These are phyloP conservation scores for Nemania sp. DNA, from an alignment of 2,329 filamentous ascomycete species.

Conservation along the genomic window DNA sequence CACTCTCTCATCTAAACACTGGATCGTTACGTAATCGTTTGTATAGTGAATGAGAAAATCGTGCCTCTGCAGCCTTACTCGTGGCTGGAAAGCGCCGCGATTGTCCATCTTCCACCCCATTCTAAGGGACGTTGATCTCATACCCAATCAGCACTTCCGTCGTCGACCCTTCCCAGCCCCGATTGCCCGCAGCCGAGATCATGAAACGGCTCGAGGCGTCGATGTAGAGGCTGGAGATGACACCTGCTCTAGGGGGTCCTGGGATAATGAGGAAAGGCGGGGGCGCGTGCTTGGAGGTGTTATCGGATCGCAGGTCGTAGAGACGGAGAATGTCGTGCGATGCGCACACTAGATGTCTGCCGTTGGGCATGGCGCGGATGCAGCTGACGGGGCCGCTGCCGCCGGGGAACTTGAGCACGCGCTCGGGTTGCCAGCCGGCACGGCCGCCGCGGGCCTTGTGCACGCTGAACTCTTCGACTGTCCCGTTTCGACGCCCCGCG, in stretches of 20 bases:
- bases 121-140: conserved; percentile 74
- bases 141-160: conserved; percentile 96
- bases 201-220: conserved; percentile 91
- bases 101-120: too few species aligned
- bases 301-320: conserved; percentile 83
- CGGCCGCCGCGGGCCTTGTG: conserved; percentile 75
- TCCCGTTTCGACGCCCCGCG: conserved; percentile 88
- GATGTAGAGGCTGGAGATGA: conserved; percentile 86
- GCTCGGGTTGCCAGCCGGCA: conserved; percentile 76
- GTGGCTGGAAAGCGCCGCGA: too few species aligned
- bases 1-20: background rate
- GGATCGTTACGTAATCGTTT: too few species aligned
- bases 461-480: conserved; percentile 93
- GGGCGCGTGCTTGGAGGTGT: conserved; percentile 76
- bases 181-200: conserved; percentile 89
- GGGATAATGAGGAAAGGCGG: conserved; percentile 98
- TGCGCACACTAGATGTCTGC: conserved; percentile 90
- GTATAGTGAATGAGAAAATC: too few species aligned
- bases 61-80: too few species aligned
- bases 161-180: conserved; percentile 91
- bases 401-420: conserved; percentile 86
- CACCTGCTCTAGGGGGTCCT: conserved; percentile 83
- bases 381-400: conserved; percentile 92
- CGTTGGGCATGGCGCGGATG: conserved; percentile 90
- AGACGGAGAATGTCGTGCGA: conserved; percentile 93